Base-by-base conservation (phyloP, 257 asterid species). In the Nemophila menziesii region DNA sequence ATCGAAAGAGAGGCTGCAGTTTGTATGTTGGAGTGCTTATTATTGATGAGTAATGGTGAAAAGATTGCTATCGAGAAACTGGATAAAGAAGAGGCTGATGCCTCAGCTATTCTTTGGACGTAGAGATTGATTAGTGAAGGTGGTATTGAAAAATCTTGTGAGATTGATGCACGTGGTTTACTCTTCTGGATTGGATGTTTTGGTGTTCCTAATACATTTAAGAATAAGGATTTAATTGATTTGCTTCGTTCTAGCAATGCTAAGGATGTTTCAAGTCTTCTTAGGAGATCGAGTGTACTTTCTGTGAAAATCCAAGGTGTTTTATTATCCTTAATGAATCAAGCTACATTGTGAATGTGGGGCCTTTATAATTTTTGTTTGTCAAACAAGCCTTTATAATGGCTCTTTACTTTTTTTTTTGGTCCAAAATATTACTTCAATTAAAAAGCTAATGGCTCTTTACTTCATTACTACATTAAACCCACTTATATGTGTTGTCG, bases 131-230 rank as follows among this genome's bases (percentile, higher is more conserved):
- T 76, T 33, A 21, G 18, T 38, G 96, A 81, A 72, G 83, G 94
- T 46, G 94, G 96, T 37, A 19, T 82, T 50, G 56, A 52, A 11
- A 65, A 48, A 54, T 77, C 93, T 43, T 37, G 51, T 46, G 52
- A 68, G 67, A 68, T 66, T 16, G 96, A 86, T 64, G 90, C 93
- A 0, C 73, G 93, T 11, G 96, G 96, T 20, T 68, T 86, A 64
- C 52, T 86, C 45, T 38, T 82, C 66, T 72, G 79, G 33, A 59
- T 86, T 46, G 77, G 75, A 17, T 79, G 94, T 56, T 86, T 79
- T 54, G 94, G 92, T 48, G 46, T 76, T 18, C 83, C 86, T 7
- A 11, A 19, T 16, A 4, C 22, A 27, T 82, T 86, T 51, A 65
- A 41, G 56, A 50, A 19, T 66, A 81, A 66, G 48, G 90, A 86